Percentiles rank a stretch among this genome's conserved stretches.
phyloP scores from a whole-genome alignment of 73 alveolate genomes.

The Symbiodinium pilosum region DNA sequence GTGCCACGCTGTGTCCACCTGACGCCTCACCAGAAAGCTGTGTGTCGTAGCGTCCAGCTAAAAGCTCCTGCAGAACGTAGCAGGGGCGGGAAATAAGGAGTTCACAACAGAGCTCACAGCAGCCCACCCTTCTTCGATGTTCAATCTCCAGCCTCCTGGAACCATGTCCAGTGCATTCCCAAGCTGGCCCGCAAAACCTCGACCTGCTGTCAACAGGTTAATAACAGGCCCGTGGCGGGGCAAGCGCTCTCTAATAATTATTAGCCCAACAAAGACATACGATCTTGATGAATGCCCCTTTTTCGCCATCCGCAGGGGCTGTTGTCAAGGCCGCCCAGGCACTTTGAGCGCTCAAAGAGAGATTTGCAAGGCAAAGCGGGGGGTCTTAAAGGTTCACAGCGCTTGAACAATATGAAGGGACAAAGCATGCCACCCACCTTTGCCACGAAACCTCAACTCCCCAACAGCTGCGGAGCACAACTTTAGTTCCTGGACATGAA shows the following conservation, averaged over 20 bases:
- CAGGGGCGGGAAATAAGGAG: too few relatives aligned
- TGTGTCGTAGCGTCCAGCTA: not conserved
- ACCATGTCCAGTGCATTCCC: slow-evolving; percentile 34
- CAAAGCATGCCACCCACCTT: not conserved
- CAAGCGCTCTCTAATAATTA: too few relatives aligned
- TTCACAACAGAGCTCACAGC: too few relatives aligned
- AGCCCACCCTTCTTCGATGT: too few relatives aligned
- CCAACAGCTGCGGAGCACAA: not conserved
- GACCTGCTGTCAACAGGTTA: not conserved
- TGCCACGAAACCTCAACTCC: not conserved
- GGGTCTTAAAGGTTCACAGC: not conserved
- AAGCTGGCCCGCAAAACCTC: not conserved
- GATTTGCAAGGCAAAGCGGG: not conserved
- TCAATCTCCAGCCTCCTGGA: slow-evolving; percentile 1
- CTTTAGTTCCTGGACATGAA: too few relatives aligned
- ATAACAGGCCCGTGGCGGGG: too few relatives aligned
- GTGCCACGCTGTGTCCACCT: not conserved
- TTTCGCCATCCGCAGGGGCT: not conserved
- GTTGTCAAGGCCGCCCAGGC: not conserved
- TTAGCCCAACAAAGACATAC: too few relatives aligned
- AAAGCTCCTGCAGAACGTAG: not conserved
- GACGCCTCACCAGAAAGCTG: slow-evolving; percentile 18
- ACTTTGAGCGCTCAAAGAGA: not conserved
- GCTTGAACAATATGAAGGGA: too few relatives aligned
- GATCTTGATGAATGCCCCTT: too few relatives aligned